Evolutionary conservation across 768 basidiomycete species (phyloP).

Genomic region (Psilocybe sp.): DNA sequence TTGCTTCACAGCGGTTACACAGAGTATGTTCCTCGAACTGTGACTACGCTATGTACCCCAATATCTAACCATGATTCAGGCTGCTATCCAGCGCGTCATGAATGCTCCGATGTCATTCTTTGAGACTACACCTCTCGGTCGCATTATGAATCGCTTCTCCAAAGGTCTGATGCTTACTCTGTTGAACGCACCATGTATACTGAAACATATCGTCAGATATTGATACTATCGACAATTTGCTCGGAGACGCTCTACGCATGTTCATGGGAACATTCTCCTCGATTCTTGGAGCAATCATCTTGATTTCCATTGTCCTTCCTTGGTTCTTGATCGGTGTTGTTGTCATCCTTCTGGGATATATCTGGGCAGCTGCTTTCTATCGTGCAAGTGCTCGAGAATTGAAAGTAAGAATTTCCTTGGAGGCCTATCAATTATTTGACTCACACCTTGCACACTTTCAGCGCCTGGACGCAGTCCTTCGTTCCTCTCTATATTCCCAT

Average conservation of each 20-base stretch:
- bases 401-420: constrained; percentile 71
- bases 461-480: constrained; percentile 69
- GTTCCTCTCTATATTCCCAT: constrained; percentile 85
- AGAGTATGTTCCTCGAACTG: constrained; percentile 31
- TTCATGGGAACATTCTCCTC: constrained; percentile 57
- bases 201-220: constrained; percentile 42
- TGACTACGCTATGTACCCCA: background rate
- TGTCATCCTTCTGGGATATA: constrained; percentile 57
- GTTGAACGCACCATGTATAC: background rate
- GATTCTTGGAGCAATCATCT: constrained; percentile 73
- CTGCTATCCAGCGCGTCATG: constrained; percentile 67
- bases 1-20: constrained; percentile 72
- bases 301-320: constrained; percentile 75
- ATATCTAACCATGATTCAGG: constrained; percentile 28
- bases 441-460: background rate
- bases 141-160: constrained; percentile 88
- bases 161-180: constrained; percentile 44
- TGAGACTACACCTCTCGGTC: constrained; percentile 83
- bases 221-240: constrained; percentile 75
- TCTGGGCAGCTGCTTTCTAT: constrained; percentile 78
- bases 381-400: constrained; percentile 83
- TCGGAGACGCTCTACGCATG: constrained; percentile 77
- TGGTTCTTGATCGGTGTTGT: constrained; percentile 82
- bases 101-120: constrained; percentile 90
- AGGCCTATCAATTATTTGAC: constrained; percentile 7